phyloP scores from a whole-genome alignment of 2,329 filamentous ascomycete species.

The Claviceps sp. region DNA sequence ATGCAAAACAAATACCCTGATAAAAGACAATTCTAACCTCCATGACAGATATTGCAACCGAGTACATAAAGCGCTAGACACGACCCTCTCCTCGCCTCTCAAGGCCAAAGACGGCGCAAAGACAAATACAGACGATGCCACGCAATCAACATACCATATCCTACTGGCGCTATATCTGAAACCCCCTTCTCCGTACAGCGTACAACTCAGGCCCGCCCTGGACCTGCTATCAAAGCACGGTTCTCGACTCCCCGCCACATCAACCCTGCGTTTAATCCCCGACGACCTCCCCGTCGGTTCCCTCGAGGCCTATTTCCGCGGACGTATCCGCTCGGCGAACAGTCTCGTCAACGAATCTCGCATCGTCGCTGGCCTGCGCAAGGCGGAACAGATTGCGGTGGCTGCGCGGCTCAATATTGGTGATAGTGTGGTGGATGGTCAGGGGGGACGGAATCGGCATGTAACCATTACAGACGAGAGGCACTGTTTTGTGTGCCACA shows the following conservation, averaged over 20 bases:
- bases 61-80: slow-evolving; percentile 51
- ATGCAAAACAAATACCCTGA: no score
- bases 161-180: slow-evolving; percentile 80
- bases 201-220: slow-evolving; percentile 67
- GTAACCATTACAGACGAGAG: slow-evolving; percentile 79
- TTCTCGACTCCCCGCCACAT: slow-evolving; percentile 74
- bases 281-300: slow-evolving; percentile 63
- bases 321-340: slow-evolving; percentile 77
- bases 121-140: slow-evolving; percentile 32
- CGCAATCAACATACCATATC: slow-evolving; percentile 79
- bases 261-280: slow-evolving; percentile 77
- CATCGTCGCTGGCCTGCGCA: slow-evolving; percentile 63
- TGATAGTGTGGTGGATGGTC: slow-evolving; percentile 40
- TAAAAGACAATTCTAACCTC: slow-evolving; percentile 9
- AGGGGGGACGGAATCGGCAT: slow-evolving; percentile 43
- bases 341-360: slow-evolving; percentile 67
- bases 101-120: slow-evolving; percentile 19
- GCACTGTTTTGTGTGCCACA: slow-evolving; percentile 86
- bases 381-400: slow-evolving; percentile 64
- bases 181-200: slow-evolving; percentile 58
- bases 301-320: slow-evolving; percentile 81
- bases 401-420: slow-evolving; percentile 65
- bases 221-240: slow-evolving; percentile 85
- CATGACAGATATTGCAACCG: slow-evolving; percentile 68
- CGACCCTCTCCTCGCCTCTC: slow-evolving; percentile 21